These are phyloP conservation scores for Corniculantispora saksenae DNA, from an alignment of 2,329 filamentous ascomycete species.

Conservation along the genomic window DNA sequence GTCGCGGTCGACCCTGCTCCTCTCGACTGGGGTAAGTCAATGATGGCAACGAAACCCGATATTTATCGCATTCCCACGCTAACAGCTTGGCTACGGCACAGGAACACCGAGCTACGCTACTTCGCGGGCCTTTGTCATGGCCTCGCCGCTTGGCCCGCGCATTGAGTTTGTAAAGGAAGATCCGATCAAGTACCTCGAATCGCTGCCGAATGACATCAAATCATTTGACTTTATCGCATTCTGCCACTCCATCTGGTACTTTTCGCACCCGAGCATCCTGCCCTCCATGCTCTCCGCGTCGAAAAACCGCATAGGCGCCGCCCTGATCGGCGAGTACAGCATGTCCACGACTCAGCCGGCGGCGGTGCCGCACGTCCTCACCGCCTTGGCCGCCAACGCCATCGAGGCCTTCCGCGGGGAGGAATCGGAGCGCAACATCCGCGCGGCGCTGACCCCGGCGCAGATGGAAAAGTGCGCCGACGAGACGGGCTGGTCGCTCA, in stretches of 20 bases:
- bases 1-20: conserved; percentile 55
- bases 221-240: conserved; percentile 50
- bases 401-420: conserved; percentile 45
- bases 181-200: no score
- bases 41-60: no score
- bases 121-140: conserved; percentile 43
- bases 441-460: conserved; percentile 44
- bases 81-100: conserved; percentile 53
- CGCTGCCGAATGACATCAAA: no score
- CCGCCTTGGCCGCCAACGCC: conserved; percentile 45
- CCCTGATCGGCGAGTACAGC: conserved; percentile 32
- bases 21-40: conserved; percentile 52
- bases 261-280: conserved; percentile 38
- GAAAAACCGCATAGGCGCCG: conserved; percentile 22
- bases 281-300: conserved; percentile 26
- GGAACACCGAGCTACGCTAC: no score
- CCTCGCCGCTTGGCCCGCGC: no score
- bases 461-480: conserved; percentile 39
- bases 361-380: conserved; percentile 51
- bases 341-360: conserved; percentile 37
- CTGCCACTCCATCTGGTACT: conserved; percentile 57
- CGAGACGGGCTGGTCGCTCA: conserved; percentile 42
- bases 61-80: no score
- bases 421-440: conserved; percentile 46
- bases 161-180: no score